Base-by-base conservation (phyloP, 495 filamentous ascomycete species). In the Lasiosphaeria hispida region DNA sequence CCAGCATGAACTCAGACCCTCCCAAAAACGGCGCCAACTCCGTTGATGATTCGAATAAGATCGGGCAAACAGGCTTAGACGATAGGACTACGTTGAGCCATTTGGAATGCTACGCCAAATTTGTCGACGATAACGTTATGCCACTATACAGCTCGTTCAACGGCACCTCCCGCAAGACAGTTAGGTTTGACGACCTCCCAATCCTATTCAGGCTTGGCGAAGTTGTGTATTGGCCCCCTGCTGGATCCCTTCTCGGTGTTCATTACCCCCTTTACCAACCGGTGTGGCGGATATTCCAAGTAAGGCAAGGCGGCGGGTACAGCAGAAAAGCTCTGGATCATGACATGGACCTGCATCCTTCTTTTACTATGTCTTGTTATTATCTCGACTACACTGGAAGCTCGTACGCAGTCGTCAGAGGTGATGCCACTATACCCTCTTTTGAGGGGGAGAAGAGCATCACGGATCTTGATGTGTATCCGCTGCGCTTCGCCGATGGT, bases 321-420 rank as follows among this genome's bases (percentile, higher is more conserved):
- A 40, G 23, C 36, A 49, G 15, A 17, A 55, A 9, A 15, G 53
- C 39, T 15, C 69, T 71, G 39, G 61, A 60, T 23, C 39, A 58
- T 0, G 45, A 42, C 34, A 43, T 55, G 10, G 44, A 7, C 7
- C 8, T 9, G 3, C 8, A 38, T 1, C 33, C 41, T 0, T 48
- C 80, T 78, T 10, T 73, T 67, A 42, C 48, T 58, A 5, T 84
- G 76, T 61, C 73, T 79, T 53, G 63, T 60, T 71, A 78, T 23
- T 82, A 81, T 49, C 72, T 88, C 23, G 84, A 88, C 58, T 84
- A 78, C 51, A 79, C 86, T 49, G 87, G 87, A 0, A 72, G 72
- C 2, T 70, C 69, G 0, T 88, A 84, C 52, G 80, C 85, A 8
- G 72, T 70, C 0, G 69, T 73, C 13, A 69, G 69, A 10, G 55